These are phyloP conservation scores for Marasmius fiardii DNA, from an alignment of 1,284 basidiomycete genomes.

Conservation along the genomic window DNA sequence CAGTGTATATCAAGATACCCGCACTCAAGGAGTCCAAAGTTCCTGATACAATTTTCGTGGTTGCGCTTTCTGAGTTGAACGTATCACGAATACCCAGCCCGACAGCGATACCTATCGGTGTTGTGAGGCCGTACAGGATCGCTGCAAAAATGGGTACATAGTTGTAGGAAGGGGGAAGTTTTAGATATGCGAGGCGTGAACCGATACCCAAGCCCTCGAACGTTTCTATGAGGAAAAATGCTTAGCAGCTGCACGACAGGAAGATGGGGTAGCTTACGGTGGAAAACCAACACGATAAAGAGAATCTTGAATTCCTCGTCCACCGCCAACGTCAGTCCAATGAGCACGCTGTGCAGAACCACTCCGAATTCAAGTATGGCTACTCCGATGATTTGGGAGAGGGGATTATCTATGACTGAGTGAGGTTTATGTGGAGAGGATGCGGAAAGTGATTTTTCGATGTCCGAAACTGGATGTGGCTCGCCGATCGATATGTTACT, in stretches of 20 bases:
- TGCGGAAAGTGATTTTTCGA: not conserved
- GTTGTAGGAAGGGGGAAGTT: slow-evolving; percentile 54
- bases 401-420: slow-evolving; percentile 38
- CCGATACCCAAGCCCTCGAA: slow-evolving; percentile 93
- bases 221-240: slow-evolving; percentile 51
- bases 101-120: slow-evolving; percentile 79
- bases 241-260: not conserved
- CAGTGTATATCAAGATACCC: slow-evolving; percentile 91
- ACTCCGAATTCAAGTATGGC: slow-evolving; percentile 90
- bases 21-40: slow-evolving; percentile 83
- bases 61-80: slow-evolving; percentile 79
- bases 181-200: slow-evolving; percentile 75
- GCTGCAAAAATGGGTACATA: slow-evolving; percentile 69
- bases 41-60: slow-evolving; percentile 79
- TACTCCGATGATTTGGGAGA: slow-evolving; percentile 83
- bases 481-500: not conserved
- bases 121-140: slow-evolving; percentile 73
- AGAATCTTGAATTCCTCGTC: slow-evolving; percentile 78
- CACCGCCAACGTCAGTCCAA: slow-evolving; percentile 92
- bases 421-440: slow-evolving; percentile 8
- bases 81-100: slow-evolving; percentile 81
- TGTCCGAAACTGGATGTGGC: too few relatives aligned
- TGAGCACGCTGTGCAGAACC: slow-evolving; percentile 84
- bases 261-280: slow-evolving; percentile 50
- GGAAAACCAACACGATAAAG: slow-evolving; percentile 90